A percentile compares a stretch with the other conserved stretches of the same genome.
phyloP scores from a whole-genome alignment of 345 rosid species.

The Eucalyptus pauciflora region DNA sequence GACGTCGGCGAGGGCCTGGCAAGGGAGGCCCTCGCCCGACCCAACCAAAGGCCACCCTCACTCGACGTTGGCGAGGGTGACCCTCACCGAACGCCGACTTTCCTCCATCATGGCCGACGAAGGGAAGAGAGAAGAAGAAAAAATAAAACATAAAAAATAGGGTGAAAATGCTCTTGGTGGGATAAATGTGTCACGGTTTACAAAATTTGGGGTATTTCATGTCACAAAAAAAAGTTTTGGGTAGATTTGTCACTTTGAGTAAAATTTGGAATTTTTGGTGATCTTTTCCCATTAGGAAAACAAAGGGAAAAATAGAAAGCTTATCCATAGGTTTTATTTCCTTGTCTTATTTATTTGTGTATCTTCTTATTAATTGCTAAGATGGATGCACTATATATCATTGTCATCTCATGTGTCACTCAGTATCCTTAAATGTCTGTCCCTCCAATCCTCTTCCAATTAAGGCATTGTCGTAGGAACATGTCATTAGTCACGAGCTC shows the following conservation, averaged over 20 bases:
- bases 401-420: neutral
- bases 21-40: no score
- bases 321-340: neutral
- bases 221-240: accelerated
- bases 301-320: neutral
- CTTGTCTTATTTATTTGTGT: neutral
- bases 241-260: accelerated
- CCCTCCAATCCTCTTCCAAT: neutral
- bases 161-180: no score
- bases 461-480: neutral
- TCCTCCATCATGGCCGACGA: accelerated
- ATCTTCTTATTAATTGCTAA: neutral
- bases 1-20: no score
- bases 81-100: no score
- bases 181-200: no score
- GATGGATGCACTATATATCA: neutral
- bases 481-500: neutral
- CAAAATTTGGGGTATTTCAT: no score
- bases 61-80: accelerated
- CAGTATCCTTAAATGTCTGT: neutral
- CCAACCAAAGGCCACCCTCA: no score
- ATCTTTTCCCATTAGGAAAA: neutral
- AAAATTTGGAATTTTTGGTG: no score
- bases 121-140: no score
- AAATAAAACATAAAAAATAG: no score